These are phyloP conservation scores for Dactylellina drechsleri DNA, from an alignment of 2,329 filamentous ascomycete species.

Conservation along the genomic window DNA sequence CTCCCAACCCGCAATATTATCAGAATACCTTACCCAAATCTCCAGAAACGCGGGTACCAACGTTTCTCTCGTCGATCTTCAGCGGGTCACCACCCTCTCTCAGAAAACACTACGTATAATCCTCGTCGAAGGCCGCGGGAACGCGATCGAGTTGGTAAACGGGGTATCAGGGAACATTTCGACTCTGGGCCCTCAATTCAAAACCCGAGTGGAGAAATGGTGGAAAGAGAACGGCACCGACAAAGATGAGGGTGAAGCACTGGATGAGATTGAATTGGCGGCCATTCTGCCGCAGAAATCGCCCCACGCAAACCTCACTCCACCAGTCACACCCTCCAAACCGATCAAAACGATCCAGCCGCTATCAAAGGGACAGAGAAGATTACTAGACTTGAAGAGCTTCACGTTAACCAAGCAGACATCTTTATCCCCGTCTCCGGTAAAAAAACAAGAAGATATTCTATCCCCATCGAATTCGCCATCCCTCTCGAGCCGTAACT, in stretches of 20 bases:
- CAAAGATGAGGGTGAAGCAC: constrained; percentile 24
- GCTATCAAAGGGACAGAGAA: constrained; percentile 42
- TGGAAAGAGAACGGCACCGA: constrained; percentile 17
- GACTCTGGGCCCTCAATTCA: constrained; percentile 30
- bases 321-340: constrained; percentile 38
- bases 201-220: constrained; percentile 22
- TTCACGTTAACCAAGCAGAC: constrained; percentile 45
- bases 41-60: constrained; percentile 42
- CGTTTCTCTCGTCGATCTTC: constrained; percentile 37
- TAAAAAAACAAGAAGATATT: constrained; percentile 35
- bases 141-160: constrained; percentile 39
- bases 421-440: constrained; percentile 29
- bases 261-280: constrained; percentile 37
- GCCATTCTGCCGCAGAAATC: constrained; percentile 11
- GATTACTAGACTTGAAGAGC: constrained; percentile 37
- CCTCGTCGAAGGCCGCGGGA: constrained; percentile 25
- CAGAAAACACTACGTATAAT: constrained; percentile 25
- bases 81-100: constrained; percentile 32
- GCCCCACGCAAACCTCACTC: constrained; percentile 15
- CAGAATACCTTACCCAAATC: constrained; percentile 39
- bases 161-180: constrained; percentile 35
- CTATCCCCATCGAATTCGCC: constrained; percentile 27
- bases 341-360: constrained; percentile 10
- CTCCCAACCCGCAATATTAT: constrained; percentile 33
- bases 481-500: constrained; percentile 34